These are phyloP conservation scores for Fusarium citri DNA, from an alignment of 2,329 filamentous ascomycete species.

Conservation along the genomic window DNA sequence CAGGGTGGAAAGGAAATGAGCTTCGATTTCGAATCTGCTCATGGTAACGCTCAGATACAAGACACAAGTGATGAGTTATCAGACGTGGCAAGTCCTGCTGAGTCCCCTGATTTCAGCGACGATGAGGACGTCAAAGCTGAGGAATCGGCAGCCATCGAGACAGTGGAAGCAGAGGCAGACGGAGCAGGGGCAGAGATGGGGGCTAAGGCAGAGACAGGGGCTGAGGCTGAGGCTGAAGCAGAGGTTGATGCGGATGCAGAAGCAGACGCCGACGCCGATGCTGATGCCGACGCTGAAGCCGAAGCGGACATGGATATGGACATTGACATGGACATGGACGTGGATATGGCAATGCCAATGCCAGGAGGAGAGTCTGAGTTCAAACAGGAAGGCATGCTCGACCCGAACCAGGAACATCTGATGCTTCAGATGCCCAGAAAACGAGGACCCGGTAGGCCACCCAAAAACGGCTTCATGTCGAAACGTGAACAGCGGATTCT, in stretches of 20 bases:
- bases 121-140: constrained; percentile 51
- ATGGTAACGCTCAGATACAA: constrained; percentile 66
- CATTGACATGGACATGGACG: constrained; percentile 37
- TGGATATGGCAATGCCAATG: constrained; percentile 37
- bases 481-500: constrained; percentile 76
- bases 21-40: constrained; percentile 75
- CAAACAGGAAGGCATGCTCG: constrained; percentile 47
- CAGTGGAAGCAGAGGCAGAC: constrained; percentile 46
- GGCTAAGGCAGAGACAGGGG: constrained; percentile 44
- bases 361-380: constrained; percentile 43
- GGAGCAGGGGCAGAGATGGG: constrained; percentile 22
- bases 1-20: constrained; percentile 77
- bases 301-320: constrained; percentile 38
- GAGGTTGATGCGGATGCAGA: constrained; percentile 31
- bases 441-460: constrained; percentile 82
- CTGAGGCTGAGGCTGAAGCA: constrained; percentile 29
- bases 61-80: constrained; percentile 68
- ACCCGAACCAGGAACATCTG: constrained; percentile 49
- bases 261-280: constrained; percentile 26
- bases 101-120: constrained; percentile 54
- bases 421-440: constrained; percentile 68
- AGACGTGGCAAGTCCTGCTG: constrained; percentile 56
- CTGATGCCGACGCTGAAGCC: constrained; percentile 27
- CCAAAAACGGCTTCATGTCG: constrained; percentile 86
- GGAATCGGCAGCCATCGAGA: constrained; percentile 37